phyloP scores from a whole-genome alignment of 2,329 filamentous ascomycete species.

The Aspergillus aculeatinus region DNA sequence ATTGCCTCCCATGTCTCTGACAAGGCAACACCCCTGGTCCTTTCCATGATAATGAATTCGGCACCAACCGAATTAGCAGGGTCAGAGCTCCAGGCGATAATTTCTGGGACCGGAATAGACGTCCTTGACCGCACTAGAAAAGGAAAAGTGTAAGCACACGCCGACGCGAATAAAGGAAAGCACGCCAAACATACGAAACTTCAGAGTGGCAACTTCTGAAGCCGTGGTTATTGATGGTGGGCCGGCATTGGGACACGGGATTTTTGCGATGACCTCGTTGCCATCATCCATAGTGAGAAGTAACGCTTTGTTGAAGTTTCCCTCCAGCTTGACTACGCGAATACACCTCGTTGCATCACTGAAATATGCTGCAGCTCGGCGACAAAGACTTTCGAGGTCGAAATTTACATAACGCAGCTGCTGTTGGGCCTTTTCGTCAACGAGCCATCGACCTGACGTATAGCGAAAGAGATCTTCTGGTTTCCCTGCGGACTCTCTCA shows the following conservation, averaged over 20 bases:
- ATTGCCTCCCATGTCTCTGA: constrained; percentile 32
- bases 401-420: constrained; percentile 27
- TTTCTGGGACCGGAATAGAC: constrained; percentile 34
- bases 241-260: constrained; percentile 29
- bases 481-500: too few species aligned
- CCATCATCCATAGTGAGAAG: constrained; percentile 23
- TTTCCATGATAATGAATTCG: constrained; percentile 45
- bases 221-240: constrained; percentile 26
- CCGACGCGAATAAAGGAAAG: background rate
- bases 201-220: constrained; percentile 40
- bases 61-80: constrained; percentile 35
- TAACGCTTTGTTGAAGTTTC: constrained; percentile 27
- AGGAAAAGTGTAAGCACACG: background rate
- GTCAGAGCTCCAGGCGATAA: constrained; percentile 34
- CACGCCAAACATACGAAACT: constrained; percentile 20
- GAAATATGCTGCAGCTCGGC: constrained; percentile 22
- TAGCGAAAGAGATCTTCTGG: constrained; percentile 24
- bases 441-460: constrained; percentile 32
- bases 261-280: constrained; percentile 25
- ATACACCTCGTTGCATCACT: constrained; percentile 21
- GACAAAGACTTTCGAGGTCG: constrained; percentile 32
- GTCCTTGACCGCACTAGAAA: constrained; percentile 15
- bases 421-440: constrained; percentile 23
- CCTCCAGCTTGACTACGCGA: constrained; percentile 23
- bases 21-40: constrained; percentile 34